Percentiles rank a stretch among this genome's conserved stretches.
Conservation (phyloP, 495 filamentous ascomycete genomes). For the Aspergillus incahuasiensis region DNA sequence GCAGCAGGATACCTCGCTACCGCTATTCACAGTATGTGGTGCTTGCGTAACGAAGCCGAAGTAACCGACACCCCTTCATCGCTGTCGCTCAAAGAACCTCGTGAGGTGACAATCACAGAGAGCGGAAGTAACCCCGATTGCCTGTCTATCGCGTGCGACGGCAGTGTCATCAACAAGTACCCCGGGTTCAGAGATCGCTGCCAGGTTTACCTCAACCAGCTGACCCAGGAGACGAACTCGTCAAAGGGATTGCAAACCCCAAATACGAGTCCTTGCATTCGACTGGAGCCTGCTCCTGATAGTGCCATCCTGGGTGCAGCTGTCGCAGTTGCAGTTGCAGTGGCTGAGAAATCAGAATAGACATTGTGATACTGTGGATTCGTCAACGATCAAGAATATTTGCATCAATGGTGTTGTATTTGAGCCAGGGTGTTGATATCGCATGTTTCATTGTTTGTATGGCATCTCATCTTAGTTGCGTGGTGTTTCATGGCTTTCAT, state of each 20-base stretch:
- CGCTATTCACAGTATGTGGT: constrained; percentile 61
- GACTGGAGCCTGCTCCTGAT: constrained; percentile 47
- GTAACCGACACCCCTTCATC: constrained; percentile 19
- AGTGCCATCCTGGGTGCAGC: constrained; percentile 54
- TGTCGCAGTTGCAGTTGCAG: constrained; percentile 51
- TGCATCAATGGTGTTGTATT: constrained; percentile 18
- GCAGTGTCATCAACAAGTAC: constrained; percentile 59
- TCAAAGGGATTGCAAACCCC: constrained; percentile 13
- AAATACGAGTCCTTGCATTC: constrained; percentile 23
- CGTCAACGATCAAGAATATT: neutral
- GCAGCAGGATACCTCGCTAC: constrained; percentile 61
- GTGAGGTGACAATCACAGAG: constrained; percentile 42
- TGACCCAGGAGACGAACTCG: constrained; percentile 29
- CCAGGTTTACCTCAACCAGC: constrained; percentile 45
- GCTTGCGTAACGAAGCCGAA: constrained; percentile 49
- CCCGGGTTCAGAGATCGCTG: constrained; percentile 50
- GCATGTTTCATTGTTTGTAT: neutral
- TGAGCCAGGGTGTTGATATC: constrained; percentile 1
- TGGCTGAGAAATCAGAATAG: constrained; percentile 22
- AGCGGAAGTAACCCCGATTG: constrained; percentile 27
- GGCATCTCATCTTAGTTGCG: neutral
- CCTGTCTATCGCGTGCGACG: constrained; percentile 52
- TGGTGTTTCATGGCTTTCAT: constrained; percentile 4
- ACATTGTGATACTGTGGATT: neutral
- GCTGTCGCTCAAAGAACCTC: constrained; percentile 28